Evolutionary conservation across 1,284 basidiomycete genomes (phyloP), one percentile per base, ranked within the genome.

Genomic region (Phlebopus sp.): DNA sequence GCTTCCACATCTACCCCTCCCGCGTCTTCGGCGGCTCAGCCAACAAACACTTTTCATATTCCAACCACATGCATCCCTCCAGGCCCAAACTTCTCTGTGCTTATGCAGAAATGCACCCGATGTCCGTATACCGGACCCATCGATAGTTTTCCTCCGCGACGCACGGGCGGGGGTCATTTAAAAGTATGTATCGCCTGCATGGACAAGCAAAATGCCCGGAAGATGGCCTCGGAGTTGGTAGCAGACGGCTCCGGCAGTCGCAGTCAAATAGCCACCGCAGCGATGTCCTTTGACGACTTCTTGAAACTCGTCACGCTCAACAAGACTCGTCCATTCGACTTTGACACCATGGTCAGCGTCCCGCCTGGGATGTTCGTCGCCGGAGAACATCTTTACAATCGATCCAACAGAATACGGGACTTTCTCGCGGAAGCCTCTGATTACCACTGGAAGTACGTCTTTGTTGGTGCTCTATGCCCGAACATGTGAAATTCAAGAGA

Each of bases 181-280:
- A 63, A 63, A 36, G 61, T 67, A 43, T 67, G 65, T 40, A 45
- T 62, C 4, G 17, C 50, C 23, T 67, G 65, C 36, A 63, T 63
- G 62, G 64, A 67, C 30, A 63, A 67, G 47, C 62, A 63, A 48
- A 65, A 62, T 36, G 60, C 63, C 36, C 65, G 64, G 27, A 67
- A 64, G 29, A 60, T 62, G 2, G 64, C 63, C 15, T 62, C 63
- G 18, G 60, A 62, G 40, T 46, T 63, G 30, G 63, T 56, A n/a
- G 53, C 57, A 14, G 64, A 63, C 25, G 45, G 57, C 1, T 63
- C 64, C n/a, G 58, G n/a, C n/a, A n/a, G 59, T 5, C 62, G 63
- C 49, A 56, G 59, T n/a, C 61, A 66, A 57, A 63, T 66, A 50
- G 65, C 65, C 15, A 68, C 62, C 13, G 62, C 62, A 7, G 65